Base-by-base conservation (phyloP, 345 rosid genomes). In the Rhodomyrtus tomentosa region DNA sequence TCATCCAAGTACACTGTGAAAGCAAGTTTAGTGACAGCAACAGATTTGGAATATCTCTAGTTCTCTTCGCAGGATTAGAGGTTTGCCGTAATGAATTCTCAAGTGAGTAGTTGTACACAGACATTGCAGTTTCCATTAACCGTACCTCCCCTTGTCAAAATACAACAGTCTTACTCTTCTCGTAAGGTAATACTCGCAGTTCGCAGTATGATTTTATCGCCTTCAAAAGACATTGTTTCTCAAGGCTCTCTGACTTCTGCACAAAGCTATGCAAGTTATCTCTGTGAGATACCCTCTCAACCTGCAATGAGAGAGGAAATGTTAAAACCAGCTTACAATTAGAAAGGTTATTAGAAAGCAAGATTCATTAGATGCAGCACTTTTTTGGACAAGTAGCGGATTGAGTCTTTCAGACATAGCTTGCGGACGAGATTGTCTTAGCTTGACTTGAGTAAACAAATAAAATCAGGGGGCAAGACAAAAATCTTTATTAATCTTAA, bases 251-350 rank as follows among this genome's bases (percentile, higher is more conserved):
- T 15, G 99, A 97, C 94, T 95, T 97, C 83, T 89, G 96, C 73
- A 94, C 93, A 86, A 95, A 95, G 88, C 96, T 94, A 73, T 84
- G 90, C 89, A 95, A 86, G 83, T 91, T 95, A 90, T 97, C 99
- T 87, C 96, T 87, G 88, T 97, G 98, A 48, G 96, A 93, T 87
- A 97, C 98, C 85, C 96, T 90, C 91, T 95, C 99, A 83, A 95
- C 99, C 99, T 95, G 91, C 88, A 89, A 88, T 87, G 20, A 42
- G 82, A 45, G 20, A 20, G 45, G 79, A 42, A 51, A 0, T 27
- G 55, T 50, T 27, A 21, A 53, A 81, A 24, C 55, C 40, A 53
- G 53, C 55, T 20, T 27, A 50, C 55, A 81, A 81, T 40, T 50
- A n/a, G 22, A 81, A 50, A 27, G 32, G 32, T 15, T 16, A 81